These are phyloP conservation scores for Penicillium argentinense DNA, from an alignment of 495 filamentous ascomycete species.

Conservation along the genomic window DNA sequence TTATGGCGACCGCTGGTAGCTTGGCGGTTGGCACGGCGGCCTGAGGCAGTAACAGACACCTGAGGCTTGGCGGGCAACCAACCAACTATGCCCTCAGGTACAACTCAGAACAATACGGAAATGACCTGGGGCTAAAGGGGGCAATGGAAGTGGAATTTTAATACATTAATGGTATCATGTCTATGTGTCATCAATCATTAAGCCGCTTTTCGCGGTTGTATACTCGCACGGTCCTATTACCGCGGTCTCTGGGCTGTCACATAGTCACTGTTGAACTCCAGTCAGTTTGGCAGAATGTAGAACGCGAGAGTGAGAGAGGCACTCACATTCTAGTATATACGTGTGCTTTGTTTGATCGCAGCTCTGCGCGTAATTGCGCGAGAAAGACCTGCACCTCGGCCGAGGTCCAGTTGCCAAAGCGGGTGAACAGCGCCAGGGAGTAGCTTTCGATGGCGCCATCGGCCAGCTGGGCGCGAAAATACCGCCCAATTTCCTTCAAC, in stretches of 20 bases:
- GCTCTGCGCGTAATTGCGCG: conserved; percentile 20
- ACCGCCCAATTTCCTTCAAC: conserved; percentile 38
- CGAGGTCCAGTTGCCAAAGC: conserved; percentile 19
- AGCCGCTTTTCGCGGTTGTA: too few species aligned
- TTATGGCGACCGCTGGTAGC: too few species aligned
- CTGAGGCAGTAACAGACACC: too few species aligned
- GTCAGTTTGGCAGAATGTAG: background rate
- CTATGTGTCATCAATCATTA: too few species aligned
- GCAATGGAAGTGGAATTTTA: too few species aligned
- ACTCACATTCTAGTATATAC: conserved; percentile 19
- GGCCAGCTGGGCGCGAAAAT: conserved; percentile 13
- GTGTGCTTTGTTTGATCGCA: conserved; percentile 24
- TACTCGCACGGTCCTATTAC: background rate
- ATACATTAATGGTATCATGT: too few species aligned
- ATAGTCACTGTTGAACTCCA: conserved; percentile 8
- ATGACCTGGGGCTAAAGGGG: too few species aligned
- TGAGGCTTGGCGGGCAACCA: too few species aligned
- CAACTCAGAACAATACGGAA: too few species aligned
- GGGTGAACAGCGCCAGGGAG: conserved; percentile 20
- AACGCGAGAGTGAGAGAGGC: background rate
- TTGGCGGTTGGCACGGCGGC: too few species aligned
- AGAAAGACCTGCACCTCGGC: conserved; percentile 22
- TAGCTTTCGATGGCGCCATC: conserved; percentile 20
- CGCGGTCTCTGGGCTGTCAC: conserved; percentile 17
- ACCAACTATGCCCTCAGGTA: too few species aligned